Evolutionary conservation across 2,329 filamentous ascomycete species (phyloP), one percentile per base, ranked within the genome.

Genomic region (Alternaria gaisen): DNA sequence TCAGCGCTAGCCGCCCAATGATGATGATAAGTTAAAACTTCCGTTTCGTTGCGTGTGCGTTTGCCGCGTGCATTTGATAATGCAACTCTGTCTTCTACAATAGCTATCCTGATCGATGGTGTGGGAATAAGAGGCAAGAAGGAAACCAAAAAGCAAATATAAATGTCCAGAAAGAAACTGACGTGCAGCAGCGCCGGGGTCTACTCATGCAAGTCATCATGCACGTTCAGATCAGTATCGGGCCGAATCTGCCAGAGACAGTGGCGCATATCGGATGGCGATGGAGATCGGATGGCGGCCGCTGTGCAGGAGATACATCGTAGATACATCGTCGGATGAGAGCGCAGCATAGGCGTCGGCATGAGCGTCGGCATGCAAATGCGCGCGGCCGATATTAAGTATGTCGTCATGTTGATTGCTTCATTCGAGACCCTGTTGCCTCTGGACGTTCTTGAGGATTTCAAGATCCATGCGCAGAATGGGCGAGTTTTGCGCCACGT

Each of bases 401-500:
- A 50, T 52, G 34, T 41, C 36, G 50, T 52, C 34, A 41, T 52
- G 20, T 52, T 52, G 34, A 16, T 58, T 56, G 50, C 50, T 59
- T 59, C 47, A 56, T 22, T 54, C 46, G 32, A 74, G 66, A 40
- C 65, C 55, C 36, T 71, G 58, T 56, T 69, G 60, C 32, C 54
- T 63, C 54, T 67, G 69, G 40, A 76, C 67, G 51, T 84, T 81
- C 42, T 82, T 79, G 14, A 97, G 83, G 60, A 97, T 95, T 53
- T 86, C 85, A 74, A 90, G 87, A 76, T 97, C 93, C 47, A 87
- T 87, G 48, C 82, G 80, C 7, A 97, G 85, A 8, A 92, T 90
- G 48, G 92, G 93, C 0, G 91, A 91, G 24, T 91, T 90, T 8
- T 89, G 86, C 32, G 88, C 84, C 30, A 91, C 88, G 58, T 90